phyloP scores from a whole-genome alignment of 108 stramenopile genomes.

The Cylindrotheca fusiformis region DNA sequence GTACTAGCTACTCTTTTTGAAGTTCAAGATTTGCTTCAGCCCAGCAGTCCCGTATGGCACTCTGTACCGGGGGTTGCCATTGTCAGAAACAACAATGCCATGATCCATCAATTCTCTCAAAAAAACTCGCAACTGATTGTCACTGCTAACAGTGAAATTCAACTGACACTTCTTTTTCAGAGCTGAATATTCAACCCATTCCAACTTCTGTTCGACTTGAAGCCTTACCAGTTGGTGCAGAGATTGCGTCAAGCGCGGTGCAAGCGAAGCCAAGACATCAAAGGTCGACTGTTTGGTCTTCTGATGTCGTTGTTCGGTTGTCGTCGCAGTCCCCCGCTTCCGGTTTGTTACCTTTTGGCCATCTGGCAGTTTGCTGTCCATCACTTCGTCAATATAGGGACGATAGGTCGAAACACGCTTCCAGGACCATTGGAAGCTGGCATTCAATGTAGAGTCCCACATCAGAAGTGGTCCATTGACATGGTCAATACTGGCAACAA shows the following conservation, averaged over 20 bases:
- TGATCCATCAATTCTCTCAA: conserved; percentile 65
- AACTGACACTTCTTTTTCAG: conserved; percentile 51
- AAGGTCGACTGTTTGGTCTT: conserved; percentile 26
- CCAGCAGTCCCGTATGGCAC: conserved; percentile 25
- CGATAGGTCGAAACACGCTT: conserved; percentile 57
- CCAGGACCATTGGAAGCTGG: conserved; percentile 53
- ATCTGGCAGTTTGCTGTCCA: conserved; percentile 3
- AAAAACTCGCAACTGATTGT: conserved; percentile 40
- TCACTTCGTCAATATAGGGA: conserved; percentile 66
- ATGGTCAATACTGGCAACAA: conserved; percentile 75
- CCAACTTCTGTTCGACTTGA: conserved; percentile 31
- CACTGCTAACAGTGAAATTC: conserved; percentile 38
- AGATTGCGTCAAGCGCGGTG: conserved; percentile 61
- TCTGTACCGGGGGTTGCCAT: conserved; percentile 13
- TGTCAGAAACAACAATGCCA: conserved; percentile 32
- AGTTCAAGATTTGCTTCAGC: conserved; percentile 25
- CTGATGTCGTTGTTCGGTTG: neutral
- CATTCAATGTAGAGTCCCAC: conserved; percentile 38
- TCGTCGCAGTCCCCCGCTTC: neutral
- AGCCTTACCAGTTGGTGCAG: conserved; percentile 58
- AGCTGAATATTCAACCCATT: conserved; percentile 31
- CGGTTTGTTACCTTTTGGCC: conserved; percentile 1
- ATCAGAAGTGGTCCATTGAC: conserved; percentile 57
- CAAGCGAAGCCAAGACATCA: conserved; percentile 36
- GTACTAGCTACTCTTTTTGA: too few relatives aligned